These are phyloP conservation scores for Choiromyces venosus DNA, from an alignment of 495 filamentous ascomycete genomes.

Conservation along the genomic window DNA sequence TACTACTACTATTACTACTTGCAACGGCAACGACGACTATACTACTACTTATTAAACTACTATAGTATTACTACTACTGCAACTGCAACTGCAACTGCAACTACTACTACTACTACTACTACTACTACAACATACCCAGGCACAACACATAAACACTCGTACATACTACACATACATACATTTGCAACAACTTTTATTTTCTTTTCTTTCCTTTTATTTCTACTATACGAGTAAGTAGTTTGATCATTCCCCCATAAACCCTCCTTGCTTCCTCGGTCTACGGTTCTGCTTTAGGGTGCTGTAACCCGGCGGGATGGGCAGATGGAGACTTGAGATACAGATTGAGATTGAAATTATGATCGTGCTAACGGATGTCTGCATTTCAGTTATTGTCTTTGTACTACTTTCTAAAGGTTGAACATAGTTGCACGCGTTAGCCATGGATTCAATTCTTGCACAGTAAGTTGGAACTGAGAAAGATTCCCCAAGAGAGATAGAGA, in stretches of 20 bases:
- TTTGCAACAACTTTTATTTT: slow-evolving; percentile 22
- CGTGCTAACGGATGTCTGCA: slow-evolving; percentile 40
- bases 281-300: slow-evolving; percentile 35
- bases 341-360: slow-evolving; percentile 30
- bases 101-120: not conserved
- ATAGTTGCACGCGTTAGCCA: slow-evolving; percentile 36
- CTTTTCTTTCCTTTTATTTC: slow-evolving; percentile 10
- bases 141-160: slow-evolving; percentile 1
- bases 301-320: slow-evolving; percentile 17
- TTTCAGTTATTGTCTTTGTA: slow-evolving; percentile 37
- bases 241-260: slow-evolving; percentile 1
- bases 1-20: not conserved
- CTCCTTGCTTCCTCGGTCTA: slow-evolving; percentile 37
- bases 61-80: not conserved
- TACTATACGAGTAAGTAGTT: not conserved
- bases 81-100: not conserved
- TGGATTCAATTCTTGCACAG: slow-evolving; percentile 39
- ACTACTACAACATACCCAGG: not conserved
- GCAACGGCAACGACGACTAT: not conserved
- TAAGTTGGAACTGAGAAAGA: slow-evolving; percentile 16
- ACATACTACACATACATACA: slow-evolving; percentile 30
- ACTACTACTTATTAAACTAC: not conserved
- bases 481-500: not conserved
- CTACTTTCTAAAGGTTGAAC: slow-evolving; percentile 30
- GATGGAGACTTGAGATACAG: slow-evolving; percentile 32